Evolutionary conservation across 805 yeast species (phyloP), one percentile per base, ranked within the genome.

Genomic region (Lipomyces spencermartinsiae): DNA sequence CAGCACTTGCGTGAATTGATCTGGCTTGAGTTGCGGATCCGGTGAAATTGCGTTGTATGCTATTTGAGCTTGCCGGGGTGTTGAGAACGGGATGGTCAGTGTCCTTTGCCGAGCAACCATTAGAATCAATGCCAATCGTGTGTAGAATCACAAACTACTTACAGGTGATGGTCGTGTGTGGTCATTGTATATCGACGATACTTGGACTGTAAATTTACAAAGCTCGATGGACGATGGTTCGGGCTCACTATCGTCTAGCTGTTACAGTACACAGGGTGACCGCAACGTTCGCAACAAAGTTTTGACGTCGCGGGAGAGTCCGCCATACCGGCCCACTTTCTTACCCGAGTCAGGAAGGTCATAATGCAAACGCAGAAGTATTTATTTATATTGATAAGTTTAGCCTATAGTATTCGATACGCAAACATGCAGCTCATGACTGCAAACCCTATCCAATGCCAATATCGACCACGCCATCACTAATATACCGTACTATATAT

Each of bases 21-120:
- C 82, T 1, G 89, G 88, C 74, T 86, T 88, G 69, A 93, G 80
- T n/a, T 90, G 87, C 1, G 97, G 97, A 75, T 92, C 97, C 0
- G 94, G 97, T 3, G 79, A 73, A 29, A 92, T 81, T 1, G 92
- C 82, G n/a, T 80, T 79, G 54, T 78, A 74, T 0, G 95, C 94
- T 2, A 91, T 87, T 2, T 64, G 61, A 0, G 97, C 93, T 73
- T 91, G 94, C 51, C 78, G 75, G 0, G 73, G 76, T 3, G 80
- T 81, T 69, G 83, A 84, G 73, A 92, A 90, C 6, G 97, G 97
- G 7, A 93, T 81, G 25, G 80, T 78, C 34, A 91, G 55, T 77
- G 51, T 79, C 76, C 75, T 85, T 79, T 33, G 49, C 29, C 29
- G 2, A 19, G 22, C 7, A 43, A 8, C 16, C 8, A n/a, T 43